Evolutionary conservation across 768 basidiomycete genomes (phyloP), one percentile per base, ranked within the genome.

Genomic region (Calocera cornea): DNA sequence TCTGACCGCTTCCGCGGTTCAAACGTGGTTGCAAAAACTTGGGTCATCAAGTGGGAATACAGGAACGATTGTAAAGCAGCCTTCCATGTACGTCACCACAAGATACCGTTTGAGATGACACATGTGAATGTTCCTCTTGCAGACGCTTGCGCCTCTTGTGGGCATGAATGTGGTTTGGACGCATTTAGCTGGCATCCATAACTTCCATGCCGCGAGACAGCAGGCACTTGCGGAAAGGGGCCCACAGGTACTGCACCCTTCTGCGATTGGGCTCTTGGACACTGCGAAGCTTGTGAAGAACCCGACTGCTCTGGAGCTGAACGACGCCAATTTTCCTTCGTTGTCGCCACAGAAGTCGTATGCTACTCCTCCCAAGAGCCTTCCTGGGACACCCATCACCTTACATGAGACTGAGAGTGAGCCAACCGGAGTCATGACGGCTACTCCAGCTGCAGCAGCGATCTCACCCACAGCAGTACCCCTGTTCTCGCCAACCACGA

Each of bases 1-100:
- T 5, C 5, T 19, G 44, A 72, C 75, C 11, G 69, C 63, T 65
- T 47, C 44, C 44, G 16, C 8, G 7, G 19, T 47, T 7, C 19
- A 5, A 47, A 19, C 19, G 19, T 19, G 88, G 83, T 85, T 65
- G 69, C 71, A 0, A 76, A 80, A 2, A 86, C 86, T 68, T 91
- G 87, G 85, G 87, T 88, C 72, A 80, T 90, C 41, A 92, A 91
- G 73, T 92, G 88, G 87, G 79, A 82, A 31, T 84, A 88, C 74
- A 81, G 90, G 47, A 86, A 89, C 68, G 86, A 92, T 70, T 88
- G 86, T 68, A 82, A 90, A 44, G 83, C 78, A 69, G 90, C 90
- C 27, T 78, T 89, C 60, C 83, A 84, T 82, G 90, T 89, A 74
- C 66, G 78, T 75, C 34, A 24, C 34, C 29, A 11, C 50, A 38